Evolutionary conservation across 306 rosid genomes (phyloP), one percentile per base, ranked within the genome.

Genomic region (Sicyos edulis): DNA sequence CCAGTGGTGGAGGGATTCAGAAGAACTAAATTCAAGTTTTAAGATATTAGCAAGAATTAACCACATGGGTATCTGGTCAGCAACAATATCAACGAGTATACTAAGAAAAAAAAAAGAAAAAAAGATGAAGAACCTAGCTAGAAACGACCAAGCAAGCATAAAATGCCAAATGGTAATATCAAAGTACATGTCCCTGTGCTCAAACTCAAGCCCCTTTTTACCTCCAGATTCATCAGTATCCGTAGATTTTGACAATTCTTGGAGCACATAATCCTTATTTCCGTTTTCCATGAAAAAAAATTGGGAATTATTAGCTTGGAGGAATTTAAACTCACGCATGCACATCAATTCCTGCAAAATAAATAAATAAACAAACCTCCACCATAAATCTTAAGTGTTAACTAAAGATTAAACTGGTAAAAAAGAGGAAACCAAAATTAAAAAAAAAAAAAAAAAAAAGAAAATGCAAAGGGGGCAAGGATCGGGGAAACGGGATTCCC

Each of bases 151-250:
- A 19, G 4, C n/a, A 64, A 42, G 1, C 53, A 64, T 34, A 64
- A 64, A 16, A 9, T 16, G 3, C 42, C 70, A 63, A 63, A 63
- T 17, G 10, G 26, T 40, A 40, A 42, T n/a, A 63, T 63, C 16
- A 42, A 63, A 4, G 26, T 17, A 42, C 29, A 64, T 17, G 53
- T 42, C 42, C 29, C 0, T 2, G 53, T 64, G 32, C 47, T 16
- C 50, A 17, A 37, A 37, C 15, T 4, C 13, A 64, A 37, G 4
- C 4, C 29, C 8, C 26, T 64, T 53, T 53, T 64, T 64, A 64
- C 70, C 70, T 64, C 53, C 9, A 19, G 53, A 64, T 42, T 64
- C 29, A 64, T 64, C 70, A 19, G 70, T 5, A 64, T 64, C 70
- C 19, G 10, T 10, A 52, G 10, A 17, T 19, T 64, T 40, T 64